A percentile compares a stretch with the other conserved stretches of the same genome.
phyloP scores from a whole-genome alignment of 805 yeast genomes.

The Limtongia smithiae region DNA sequence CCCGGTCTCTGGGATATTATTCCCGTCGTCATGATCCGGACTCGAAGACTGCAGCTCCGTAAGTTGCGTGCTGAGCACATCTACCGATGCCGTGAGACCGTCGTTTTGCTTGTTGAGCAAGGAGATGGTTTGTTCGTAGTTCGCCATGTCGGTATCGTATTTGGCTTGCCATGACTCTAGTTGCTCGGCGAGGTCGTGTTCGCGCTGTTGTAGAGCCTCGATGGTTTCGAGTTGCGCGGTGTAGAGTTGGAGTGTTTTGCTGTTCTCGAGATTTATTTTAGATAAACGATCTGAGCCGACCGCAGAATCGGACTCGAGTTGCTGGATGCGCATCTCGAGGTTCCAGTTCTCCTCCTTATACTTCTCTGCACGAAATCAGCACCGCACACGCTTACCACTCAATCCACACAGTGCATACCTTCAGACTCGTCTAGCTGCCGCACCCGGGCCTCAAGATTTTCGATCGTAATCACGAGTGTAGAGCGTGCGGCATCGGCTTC shows the following conservation, averaged over 20 bases:
- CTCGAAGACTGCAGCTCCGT: constrained; percentile 5
- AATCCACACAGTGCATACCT: too few species aligned
- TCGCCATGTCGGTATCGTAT: constrained; percentile 32
- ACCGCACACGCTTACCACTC: too few species aligned
- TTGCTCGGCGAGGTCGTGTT: constrained; percentile 33
- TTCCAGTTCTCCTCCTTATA: constrained; percentile 40
- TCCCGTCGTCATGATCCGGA: neutral
- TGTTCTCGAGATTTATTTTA: constrained; percentile 31
- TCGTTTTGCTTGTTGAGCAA: constrained; percentile 32
- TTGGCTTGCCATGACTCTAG: constrained; percentile 28
- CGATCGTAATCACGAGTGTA: constrained; percentile 25
- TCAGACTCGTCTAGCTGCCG: constrained; percentile 30
- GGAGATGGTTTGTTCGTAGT: constrained; percentile 28
- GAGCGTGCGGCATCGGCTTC: constrained; percentile 25
- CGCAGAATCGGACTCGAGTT: constrained; percentile 30
- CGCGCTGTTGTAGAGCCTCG: constrained; percentile 33
- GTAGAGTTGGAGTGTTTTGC: constrained; percentile 26
- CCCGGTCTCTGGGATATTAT: constrained; percentile 14
- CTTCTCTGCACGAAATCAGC: constrained; percentile 31
- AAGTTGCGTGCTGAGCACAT: constrained; percentile 30
- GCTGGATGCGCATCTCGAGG: constrained; percentile 37
- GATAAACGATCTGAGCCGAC: constrained; percentile 30
- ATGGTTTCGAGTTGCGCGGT: constrained; percentile 33
- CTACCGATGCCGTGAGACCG: constrained; percentile 23
- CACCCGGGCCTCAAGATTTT: constrained; percentile 28